phyloP scores from a whole-genome alignment of 1,284 basidiomycete genomes.

The Coniophora puteana region DNA sequence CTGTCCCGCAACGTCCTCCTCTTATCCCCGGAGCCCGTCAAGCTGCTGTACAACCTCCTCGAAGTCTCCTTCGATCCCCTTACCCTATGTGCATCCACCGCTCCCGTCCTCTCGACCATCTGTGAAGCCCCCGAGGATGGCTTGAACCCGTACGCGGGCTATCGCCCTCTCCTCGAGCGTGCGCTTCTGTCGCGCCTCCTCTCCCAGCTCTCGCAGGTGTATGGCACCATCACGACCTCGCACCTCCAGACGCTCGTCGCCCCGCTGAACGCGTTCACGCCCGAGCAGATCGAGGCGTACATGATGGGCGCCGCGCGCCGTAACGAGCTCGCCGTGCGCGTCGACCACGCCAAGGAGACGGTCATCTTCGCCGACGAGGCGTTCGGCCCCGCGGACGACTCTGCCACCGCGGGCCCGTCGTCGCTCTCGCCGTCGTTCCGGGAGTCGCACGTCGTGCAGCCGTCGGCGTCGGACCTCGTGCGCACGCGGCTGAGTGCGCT shows the following conservation, averaged over 20 bases:
- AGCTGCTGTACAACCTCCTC: constrained; percentile 85
- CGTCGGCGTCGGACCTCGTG: constrained; percentile 65
- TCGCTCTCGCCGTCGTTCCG: constrained; percentile 8
- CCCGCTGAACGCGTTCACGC: constrained; percentile 70
- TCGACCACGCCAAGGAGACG: constrained; percentile 87
- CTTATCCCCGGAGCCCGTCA: constrained; percentile 74
- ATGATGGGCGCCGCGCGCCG: constrained; percentile 89
- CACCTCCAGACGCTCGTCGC: constrained; percentile 75
- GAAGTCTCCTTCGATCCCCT: constrained; percentile 96
- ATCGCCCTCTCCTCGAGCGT: constrained; percentile 88
- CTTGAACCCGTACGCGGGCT: constrained; percentile 65
- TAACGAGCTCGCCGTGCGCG: constrained; percentile 84
- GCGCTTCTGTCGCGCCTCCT: constrained; percentile 94
- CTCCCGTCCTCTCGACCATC: constrained; percentile 77
- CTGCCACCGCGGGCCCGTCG: constrained; percentile 12
- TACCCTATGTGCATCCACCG: constrained; percentile 79
- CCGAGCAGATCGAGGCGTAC: constrained; percentile 85
- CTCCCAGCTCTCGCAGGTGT: constrained; percentile 91
- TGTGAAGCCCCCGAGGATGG: constrained; percentile 24
- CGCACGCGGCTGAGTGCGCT: constrained; percentile 76
- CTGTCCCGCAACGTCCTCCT: constrained; percentile 85
- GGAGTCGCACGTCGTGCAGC: constrained; percentile 52
- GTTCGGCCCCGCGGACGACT: constrained; percentile 49
- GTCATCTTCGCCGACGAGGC: constrained; percentile 86
- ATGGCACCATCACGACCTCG: constrained; percentile 82